These are phyloP conservation scores for Bisporella sp. DNA, from an alignment of 2,329 filamentous ascomycete genomes.

Conservation along the genomic window DNA sequence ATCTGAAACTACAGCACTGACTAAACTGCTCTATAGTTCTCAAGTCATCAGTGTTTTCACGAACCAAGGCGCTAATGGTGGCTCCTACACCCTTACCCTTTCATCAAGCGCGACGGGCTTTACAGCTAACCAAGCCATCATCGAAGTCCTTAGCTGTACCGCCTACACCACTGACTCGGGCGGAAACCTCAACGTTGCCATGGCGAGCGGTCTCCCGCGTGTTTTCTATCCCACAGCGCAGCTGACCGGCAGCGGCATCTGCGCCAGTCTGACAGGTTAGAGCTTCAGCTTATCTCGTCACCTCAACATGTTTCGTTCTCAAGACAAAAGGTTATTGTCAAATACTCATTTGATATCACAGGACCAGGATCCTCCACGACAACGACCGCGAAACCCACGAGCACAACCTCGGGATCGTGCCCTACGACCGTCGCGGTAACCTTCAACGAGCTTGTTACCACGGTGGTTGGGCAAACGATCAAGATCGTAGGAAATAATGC, in stretches of 20 bases:
- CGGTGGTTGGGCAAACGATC: conserved; percentile 55
- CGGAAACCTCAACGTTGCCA: conserved; percentile 37
- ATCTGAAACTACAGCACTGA: too few species aligned
- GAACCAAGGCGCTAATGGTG: conserved; percentile 32
- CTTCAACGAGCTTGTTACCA: conserved; percentile 53
- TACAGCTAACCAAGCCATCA: conserved; percentile 25
- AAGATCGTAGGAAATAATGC: conserved; percentile 55
- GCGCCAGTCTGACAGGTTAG: conserved; percentile 7
- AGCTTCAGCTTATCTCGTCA: too few species aligned
- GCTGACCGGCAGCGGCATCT: conserved; percentile 31
- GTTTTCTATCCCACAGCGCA: conserved; percentile 32
- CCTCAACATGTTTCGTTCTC: too few species aligned
- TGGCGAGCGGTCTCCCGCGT: conserved; percentile 35
- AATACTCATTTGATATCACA: too few species aligned
- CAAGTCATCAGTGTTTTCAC: conserved; percentile 31
- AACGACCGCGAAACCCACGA: conserved; percentile 6
- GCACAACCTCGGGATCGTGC: conserved; percentile 32
- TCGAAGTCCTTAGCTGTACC: conserved; percentile 39
- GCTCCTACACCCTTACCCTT: conserved; percentile 28
- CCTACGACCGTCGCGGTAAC: conserved; percentile 46
- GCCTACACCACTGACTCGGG: conserved; percentile 33
- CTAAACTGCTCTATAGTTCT: background rate
- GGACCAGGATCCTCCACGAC: conserved; percentile 3
- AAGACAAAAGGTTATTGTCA: too few species aligned
- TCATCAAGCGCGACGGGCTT: conserved; percentile 32